A percentile compares a stretch with the other conserved stretches of the same genome.
Evolutionary conservation across 345 rosid species (phyloP).

Genomic region (Pugionium cornutum): DNA sequence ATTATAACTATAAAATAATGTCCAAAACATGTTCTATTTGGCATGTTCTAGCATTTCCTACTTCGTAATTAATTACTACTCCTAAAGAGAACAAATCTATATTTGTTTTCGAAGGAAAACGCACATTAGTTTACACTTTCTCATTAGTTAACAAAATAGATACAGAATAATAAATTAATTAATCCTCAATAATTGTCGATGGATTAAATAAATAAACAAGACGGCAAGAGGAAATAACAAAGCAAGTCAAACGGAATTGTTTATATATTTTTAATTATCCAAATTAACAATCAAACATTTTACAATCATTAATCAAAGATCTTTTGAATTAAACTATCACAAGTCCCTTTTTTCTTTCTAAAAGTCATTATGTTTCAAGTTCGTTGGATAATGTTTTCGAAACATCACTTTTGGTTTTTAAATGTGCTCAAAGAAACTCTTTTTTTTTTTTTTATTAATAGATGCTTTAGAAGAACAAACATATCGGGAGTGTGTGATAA

Average conservation of each 20-base stretch:
- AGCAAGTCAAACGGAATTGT: constrained; percentile 33
- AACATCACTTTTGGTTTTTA: no score
- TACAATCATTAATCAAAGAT: constrained; percentile 33
- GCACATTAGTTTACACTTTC: constrained; percentile 13
- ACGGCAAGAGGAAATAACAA: constrained; percentile 33
- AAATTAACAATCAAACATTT: constrained; percentile 25
- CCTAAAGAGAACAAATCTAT: constrained; percentile 13
- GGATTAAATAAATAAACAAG: constrained; percentile 10
- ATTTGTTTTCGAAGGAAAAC: not conserved
- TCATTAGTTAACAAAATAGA: not conserved
- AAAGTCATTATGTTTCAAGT: no score
- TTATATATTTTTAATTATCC: constrained; percentile 7
- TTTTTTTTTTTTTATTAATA: not conserved
- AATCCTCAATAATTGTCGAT: constrained; percentile 25
- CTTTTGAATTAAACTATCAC: constrained; percentile 11
- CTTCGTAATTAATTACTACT: not conserved
- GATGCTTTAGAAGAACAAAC: not conserved
- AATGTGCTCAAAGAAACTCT: no score
- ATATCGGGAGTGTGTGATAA: not conserved
- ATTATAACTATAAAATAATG: not conserved
- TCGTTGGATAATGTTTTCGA: no score
- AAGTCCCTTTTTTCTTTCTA: no score
- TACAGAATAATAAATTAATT: not conserved
- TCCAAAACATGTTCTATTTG: not conserved
- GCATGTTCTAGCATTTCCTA: constrained; percentile 8